These are phyloP conservation scores for Claviceps sp. DNA, from an alignment of 2,329 filamentous ascomycete species.

Conservation along the genomic window DNA sequence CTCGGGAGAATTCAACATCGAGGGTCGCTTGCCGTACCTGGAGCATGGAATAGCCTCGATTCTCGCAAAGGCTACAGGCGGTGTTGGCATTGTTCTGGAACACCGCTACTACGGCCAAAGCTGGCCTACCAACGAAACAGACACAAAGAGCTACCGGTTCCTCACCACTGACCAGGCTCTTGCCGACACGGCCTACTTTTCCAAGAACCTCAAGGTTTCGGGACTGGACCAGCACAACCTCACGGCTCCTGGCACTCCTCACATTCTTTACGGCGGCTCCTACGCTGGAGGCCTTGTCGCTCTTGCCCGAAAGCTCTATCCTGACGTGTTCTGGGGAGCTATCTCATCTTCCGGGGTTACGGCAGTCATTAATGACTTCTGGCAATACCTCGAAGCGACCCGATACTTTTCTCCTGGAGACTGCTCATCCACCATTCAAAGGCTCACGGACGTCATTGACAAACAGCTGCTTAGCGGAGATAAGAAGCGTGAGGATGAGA, in stretches of 20 bases:
- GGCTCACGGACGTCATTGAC: conserved; percentile 36
- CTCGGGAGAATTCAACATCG: conserved; percentile 54
- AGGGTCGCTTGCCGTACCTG: conserved; percentile 52
- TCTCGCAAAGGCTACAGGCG: conserved; percentile 56
- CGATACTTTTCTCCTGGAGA: conserved; percentile 36
- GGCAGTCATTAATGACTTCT: conserved; percentile 65
- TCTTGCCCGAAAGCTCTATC: conserved; percentile 65
- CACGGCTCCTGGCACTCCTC: conserved; percentile 51
- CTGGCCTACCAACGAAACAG: conserved; percentile 53
- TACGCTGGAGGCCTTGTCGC: conserved; percentile 74
- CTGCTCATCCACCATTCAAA: conserved; percentile 53
- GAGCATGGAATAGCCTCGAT: conserved; percentile 66
- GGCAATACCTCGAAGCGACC: conserved; percentile 43
- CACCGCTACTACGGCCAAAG: conserved; percentile 79
- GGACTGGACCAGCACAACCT: conserved; percentile 56
- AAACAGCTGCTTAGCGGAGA: conserved; percentile 18
- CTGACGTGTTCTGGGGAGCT: conserved; percentile 63
- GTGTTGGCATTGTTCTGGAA: conserved; percentile 69
- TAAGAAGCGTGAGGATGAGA: conserved; percentile 30
- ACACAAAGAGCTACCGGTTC: conserved; percentile 60
- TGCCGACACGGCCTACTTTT: conserved; percentile 73
- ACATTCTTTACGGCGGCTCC: conserved; percentile 70
- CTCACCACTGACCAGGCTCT: conserved; percentile 72
- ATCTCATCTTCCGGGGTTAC: conserved; percentile 75
- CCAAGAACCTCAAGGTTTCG: conserved; percentile 54